A percentile compares a stretch with the other conserved stretches of the same genome.
Conservation (phyloP, 495 filamentous ascomycete genomes). For the Penicillium manginii region DNA sequence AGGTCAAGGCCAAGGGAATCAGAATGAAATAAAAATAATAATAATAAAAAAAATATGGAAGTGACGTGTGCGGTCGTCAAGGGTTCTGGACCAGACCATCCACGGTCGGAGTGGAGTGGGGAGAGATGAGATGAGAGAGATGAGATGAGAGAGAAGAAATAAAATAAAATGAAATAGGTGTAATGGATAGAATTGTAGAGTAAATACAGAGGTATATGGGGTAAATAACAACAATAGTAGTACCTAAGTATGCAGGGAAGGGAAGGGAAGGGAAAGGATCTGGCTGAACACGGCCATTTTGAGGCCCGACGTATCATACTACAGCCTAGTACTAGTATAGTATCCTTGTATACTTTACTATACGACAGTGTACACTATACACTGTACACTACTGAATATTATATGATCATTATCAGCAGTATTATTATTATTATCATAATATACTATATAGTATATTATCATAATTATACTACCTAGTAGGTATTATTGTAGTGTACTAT, state of each 20-base stretch:
- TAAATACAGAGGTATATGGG: too few species aligned
- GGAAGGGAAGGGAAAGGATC: background rate
- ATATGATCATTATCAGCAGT: background rate
- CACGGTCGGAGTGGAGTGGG: conserved; percentile 12
- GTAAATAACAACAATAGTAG: too few species aligned
- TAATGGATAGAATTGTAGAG: too few species aligned
- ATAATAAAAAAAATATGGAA: conserved; percentile 7
- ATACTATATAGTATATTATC: too few species aligned
- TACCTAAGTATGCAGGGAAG: too few species aligned
- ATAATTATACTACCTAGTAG: too few species aligned
- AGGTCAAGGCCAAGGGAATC: too few species aligned
- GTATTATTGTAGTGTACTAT: too few species aligned
- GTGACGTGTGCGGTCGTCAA: conserved; percentile 32
- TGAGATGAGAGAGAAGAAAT: background rate
- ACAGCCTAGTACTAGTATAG: background rate
- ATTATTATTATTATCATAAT: too few species aligned
- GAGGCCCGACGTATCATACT: conserved; percentile 7
- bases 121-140: background rate
- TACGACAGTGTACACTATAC: background rate
- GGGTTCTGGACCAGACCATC: conserved; percentile 10
- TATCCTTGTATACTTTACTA: background rate
- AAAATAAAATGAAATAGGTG: background rate
- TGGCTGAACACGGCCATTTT: conserved; percentile 19
- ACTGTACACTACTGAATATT: background rate
- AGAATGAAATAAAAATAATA: too few species aligned